Conservation (phyloP, 495 filamentous ascomycete genomes). For the Lasiosphaeria hispida region DNA sequence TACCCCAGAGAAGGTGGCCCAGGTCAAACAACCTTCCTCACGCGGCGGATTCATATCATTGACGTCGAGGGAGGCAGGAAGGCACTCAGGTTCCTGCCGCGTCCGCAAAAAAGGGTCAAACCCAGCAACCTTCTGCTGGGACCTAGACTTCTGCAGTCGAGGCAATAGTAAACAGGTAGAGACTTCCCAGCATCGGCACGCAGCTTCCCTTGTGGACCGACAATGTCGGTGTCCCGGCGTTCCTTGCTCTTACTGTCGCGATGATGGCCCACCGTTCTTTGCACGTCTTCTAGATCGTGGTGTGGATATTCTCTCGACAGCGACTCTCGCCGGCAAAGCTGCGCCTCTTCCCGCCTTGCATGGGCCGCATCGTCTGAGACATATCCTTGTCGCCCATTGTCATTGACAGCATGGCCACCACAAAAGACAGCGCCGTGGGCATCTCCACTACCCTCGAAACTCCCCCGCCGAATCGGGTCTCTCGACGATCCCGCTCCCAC, state of each 20-base stretch:
- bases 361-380: too few species aligned
- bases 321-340: background rate
- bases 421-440: background rate
- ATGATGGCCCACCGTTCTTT: too few species aligned
- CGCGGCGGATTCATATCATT: constrained; percentile 17
- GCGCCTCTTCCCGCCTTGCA: too few species aligned
- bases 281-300: background rate
- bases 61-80: constrained; percentile 11
- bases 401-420: background rate
- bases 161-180: too few species aligned
- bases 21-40: constrained; percentile 16
- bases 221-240: too few species aligned
- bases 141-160: too few species aligned
- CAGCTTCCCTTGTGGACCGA: too few species aligned
- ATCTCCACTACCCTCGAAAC: background rate
- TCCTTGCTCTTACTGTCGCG: too few species aligned
- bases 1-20: background rate
- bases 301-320: background rate
- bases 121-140: background rate
- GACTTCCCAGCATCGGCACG: too few species aligned
- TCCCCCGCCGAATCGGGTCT: background rate
- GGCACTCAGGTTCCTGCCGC: constrained; percentile 16
- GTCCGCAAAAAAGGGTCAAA: constrained; percentile 11
- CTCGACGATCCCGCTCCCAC: constrained; percentile 9
- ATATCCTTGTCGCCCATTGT: background rate